Evolutionary conservation across 1,139 yeast species (phyloP).

Genomic region (Lodderomyces metapsilosis): DNA sequence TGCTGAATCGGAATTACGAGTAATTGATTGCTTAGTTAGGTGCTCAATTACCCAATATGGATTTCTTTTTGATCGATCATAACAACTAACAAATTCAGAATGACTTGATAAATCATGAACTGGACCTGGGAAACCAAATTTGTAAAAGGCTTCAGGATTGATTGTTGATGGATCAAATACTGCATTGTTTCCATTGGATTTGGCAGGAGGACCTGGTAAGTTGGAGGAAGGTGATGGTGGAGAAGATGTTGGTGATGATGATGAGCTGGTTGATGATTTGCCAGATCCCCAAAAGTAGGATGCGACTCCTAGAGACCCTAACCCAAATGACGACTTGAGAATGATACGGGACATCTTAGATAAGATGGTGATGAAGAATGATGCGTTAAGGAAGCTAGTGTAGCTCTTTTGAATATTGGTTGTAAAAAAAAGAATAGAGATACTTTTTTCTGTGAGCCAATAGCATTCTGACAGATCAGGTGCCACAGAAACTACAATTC

Average conservation of each 20-base stretch:
- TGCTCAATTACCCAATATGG: conserved; percentile 94
- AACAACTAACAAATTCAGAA: conserved; percentile 79
- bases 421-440: no score
- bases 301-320: conserved; percentile 41
- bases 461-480: no score
- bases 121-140: conserved; percentile 95
- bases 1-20: conserved; percentile 41
- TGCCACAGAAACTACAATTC: no score
- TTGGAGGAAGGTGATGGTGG: conserved; percentile 6
- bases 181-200: conserved; percentile 16
- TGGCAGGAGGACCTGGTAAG: not conserved
- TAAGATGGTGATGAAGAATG: not conserved
- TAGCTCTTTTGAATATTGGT: no score
- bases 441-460: no score
- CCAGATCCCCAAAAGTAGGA: conserved; percentile 42
- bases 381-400: no score
- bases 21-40: conserved; percentile 71
- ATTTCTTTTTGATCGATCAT: conserved; percentile 78
- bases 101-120: conserved; percentile 76
- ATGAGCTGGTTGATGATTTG: conserved; percentile 20
- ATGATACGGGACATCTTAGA: conserved; percentile 7
- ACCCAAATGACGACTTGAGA: conserved; percentile 18
- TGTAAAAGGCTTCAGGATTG: conserved; percentile 74
- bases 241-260: conserved; percentile 12
- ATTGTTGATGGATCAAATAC: conserved; percentile 35